These are phyloP conservation scores for Pestalotiopsis sp. DNA, from an alignment of 2,329 filamentous ascomycete genomes.

Conservation along the genomic window DNA sequence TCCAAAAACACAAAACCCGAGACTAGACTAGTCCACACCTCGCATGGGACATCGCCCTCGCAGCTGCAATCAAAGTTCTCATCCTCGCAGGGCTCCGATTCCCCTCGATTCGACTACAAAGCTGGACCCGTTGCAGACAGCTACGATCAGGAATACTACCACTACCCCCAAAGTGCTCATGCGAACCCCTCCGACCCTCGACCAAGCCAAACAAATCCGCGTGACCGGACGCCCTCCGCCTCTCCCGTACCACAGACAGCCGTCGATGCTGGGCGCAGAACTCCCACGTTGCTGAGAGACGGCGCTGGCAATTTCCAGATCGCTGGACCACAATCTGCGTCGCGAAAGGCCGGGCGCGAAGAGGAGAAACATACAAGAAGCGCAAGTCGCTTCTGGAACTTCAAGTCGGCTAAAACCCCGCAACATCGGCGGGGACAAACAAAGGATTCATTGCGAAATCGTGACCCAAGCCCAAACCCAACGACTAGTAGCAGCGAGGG, in stretches of 20 bases:
- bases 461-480: conserved; percentile 17
- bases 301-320: conserved; percentile 6
- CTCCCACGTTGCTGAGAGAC: conserved; percentile 2
- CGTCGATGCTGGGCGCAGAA: background rate
- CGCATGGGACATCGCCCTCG: conserved; percentile 8
- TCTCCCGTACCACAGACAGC: background rate
- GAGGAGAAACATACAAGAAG: conserved; percentile 34
- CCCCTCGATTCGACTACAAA: conserved; percentile 16
- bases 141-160: conserved; percentile 14
- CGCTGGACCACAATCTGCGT: background rate
- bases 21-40: conserved; percentile 13
- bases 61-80: conserved; percentile 13
- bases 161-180: conserved; percentile 12
- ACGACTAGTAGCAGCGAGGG: conserved; percentile 25
- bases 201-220: conserved; percentile 9
- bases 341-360: conserved; percentile 18
- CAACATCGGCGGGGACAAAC: conserved; percentile 6
- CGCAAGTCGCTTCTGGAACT: conserved; percentile 35
- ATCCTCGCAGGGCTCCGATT: background rate
- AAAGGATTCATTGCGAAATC: conserved; percentile 11
- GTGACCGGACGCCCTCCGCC: conserved; percentile 2
- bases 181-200: conserved; percentile 1
- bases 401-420: conserved; percentile 26
- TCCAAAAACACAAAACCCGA: conserved; percentile 25
- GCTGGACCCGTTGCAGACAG: conserved; percentile 13